Evolutionary conservation across 257 asterid genomes (phyloP).

Genomic region (Craterostigma plantagineum): DNA sequence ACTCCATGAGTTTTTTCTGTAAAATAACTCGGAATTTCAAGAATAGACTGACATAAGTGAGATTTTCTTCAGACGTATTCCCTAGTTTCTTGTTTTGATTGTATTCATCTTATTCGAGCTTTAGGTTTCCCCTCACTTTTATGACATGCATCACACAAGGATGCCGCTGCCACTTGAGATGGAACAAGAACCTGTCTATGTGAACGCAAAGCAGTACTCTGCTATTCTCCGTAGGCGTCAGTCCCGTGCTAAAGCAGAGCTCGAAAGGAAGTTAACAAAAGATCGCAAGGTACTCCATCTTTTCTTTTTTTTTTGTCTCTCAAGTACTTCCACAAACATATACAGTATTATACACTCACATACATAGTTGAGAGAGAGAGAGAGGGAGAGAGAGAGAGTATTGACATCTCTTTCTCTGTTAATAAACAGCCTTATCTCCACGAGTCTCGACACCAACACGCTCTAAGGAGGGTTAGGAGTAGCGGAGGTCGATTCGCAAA

Average conservation of each 20-base stretch:
- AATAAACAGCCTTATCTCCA: conserved; percentile 47
- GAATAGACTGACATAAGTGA: no score
- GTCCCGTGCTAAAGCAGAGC: conserved; percentile 56
- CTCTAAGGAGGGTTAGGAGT: conserved; percentile 44
- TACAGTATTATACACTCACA: no score
- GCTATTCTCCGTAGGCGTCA: conserved; percentile 49
- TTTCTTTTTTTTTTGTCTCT: neutral
- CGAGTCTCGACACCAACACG: conserved; percentile 60
- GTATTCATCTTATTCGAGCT: neutral
- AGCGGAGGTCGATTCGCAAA: conserved; percentile 50
- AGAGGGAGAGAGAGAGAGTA: neutral
- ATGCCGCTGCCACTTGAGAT: conserved; percentile 52
- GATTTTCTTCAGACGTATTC: neutral
- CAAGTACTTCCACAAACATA: no score
- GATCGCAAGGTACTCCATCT: conserved; percentile 37
- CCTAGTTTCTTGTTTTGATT: conserved; percentile 16
- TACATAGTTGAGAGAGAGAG: no score
- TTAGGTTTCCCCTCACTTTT: conserved; percentile 15
- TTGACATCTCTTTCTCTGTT: neutral
- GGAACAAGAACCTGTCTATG: conserved; percentile 57
- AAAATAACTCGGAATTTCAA: no score
- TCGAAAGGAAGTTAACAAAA: conserved; percentile 40
- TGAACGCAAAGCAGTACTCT: conserved; percentile 38
- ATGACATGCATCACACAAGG: conserved; percentile 33
- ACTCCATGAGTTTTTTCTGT: no score